Evolutionary conservation across 441 rosid species (phyloP), one percentile per base, ranked within the genome.

Genomic region (Kokia cookei): DNA sequence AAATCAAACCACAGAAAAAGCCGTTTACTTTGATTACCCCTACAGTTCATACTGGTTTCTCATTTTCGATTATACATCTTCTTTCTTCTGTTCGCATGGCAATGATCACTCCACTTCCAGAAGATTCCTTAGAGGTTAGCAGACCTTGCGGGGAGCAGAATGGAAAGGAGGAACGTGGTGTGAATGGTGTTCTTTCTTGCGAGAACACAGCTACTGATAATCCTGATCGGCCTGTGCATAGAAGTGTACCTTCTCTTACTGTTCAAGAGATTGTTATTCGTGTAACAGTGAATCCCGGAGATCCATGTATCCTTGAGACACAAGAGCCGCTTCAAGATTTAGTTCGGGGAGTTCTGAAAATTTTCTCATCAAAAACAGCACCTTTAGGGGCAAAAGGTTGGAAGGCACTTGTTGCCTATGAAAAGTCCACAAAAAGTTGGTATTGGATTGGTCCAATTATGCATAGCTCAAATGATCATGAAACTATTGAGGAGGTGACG

Each of bases 271-370:
- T 93, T 87, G 97, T 93, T 73, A 84, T 90, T 82, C 86, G 96
- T 26, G 88, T 93, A 72, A 90, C 82, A 74, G 91, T 94, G 71
- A 93, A 92, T 79, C 99, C 99, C 3, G 95, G 97, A 70, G 99
- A 96, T 84, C 97, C 97, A 69, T 90, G 91, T 78, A 89, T 96
- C 80, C 93, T 93, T 53, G 96, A 93, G 87, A 91, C 96, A 27
- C 99, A 91, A 82, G 99, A 93, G 82, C 97, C 97, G 12, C 97
- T 96, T 75, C 93, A 92, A 77, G 99, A 96, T 87, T 85, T 96
- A 82, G 84, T 93, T 48, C 88, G 97, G 86, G 99, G 99, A 77
- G 97, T 90, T 75, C 87, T 96, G 75, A 96, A 89, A 86, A 93
- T 90, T 80, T 89, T 89, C 80, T 87, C 94, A 64, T 93, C 99